A percentile compares a stretch with the other conserved stretches of the same genome.
Conservation (phyloP, 345 rosid species). For the Nephelium lappaceum region DNA sequence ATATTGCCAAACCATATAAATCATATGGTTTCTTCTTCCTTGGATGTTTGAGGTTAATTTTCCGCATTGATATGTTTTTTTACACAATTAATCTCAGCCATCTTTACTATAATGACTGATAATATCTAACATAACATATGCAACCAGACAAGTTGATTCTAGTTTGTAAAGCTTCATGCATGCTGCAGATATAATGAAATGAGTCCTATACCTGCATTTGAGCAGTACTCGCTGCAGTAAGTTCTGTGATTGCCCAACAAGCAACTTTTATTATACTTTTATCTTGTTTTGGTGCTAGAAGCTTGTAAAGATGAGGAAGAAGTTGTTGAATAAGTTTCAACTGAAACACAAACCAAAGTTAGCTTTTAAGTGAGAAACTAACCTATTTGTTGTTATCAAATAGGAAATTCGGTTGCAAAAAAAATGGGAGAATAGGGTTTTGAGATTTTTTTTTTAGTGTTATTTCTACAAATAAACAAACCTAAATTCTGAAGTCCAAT, state of each 20-base stretch:
- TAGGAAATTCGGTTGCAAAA: no score
- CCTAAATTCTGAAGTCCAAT: no score
- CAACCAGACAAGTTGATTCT: constrained; percentile 6
- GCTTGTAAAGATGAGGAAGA: constrained; percentile 67
- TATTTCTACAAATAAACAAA: no score
- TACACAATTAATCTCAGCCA: no score
- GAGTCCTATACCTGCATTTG: constrained; percentile 70
- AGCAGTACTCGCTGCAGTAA: constrained; percentile 72
- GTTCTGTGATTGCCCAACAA: constrained; percentile 86
- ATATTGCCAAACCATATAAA: no score
- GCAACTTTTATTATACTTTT: constrained; percentile 89
- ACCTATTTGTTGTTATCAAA: constrained; percentile 6
- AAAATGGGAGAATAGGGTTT: no score
- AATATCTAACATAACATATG: not conserved
- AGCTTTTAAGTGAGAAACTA: not conserved
- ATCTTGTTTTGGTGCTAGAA: constrained; percentile 73
- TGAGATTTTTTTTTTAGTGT: no score
- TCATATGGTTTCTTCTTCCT: no score
- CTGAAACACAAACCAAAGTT: constrained; percentile 37
- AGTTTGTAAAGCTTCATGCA: not conserved
- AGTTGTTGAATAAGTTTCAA: constrained; percentile 69
- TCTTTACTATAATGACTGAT: not conserved
- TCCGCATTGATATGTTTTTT: no score
- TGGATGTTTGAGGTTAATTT: no score
- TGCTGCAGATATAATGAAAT: not conserved